These are phyloP conservation scores for Rhodotorula sp. DNA, from an alignment of 1,284 basidiomycete species.

Conservation along the genomic window DNA sequence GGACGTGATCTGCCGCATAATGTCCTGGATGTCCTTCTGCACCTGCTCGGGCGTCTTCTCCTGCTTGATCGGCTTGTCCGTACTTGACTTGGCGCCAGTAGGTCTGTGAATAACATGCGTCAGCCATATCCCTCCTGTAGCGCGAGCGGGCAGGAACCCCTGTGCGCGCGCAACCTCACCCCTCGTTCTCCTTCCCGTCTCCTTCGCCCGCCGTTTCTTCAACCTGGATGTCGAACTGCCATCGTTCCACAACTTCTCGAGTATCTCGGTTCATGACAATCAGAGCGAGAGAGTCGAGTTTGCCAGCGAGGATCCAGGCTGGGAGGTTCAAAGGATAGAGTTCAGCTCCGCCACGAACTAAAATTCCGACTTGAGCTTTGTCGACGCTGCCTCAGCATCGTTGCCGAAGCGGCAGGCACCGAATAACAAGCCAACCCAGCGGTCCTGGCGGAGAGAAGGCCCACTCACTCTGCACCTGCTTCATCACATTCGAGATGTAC, in stretches of 20 bases:
- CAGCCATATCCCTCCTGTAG: slow-evolving; percentile 11
- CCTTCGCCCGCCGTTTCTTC: slow-evolving; percentile 47
- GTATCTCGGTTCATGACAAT: slow-evolving; percentile 95
- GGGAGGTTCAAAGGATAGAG: neutral
- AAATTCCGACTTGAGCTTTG: too few relatives aligned
- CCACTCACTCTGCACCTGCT: slow-evolving; percentile 79
- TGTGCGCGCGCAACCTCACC: slow-evolving; percentile 9
- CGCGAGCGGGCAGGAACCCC: neutral
- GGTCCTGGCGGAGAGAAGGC: neutral
- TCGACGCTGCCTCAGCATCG: too few relatives aligned
- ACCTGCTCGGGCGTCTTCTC: slow-evolving; percentile 77
- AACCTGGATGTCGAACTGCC: slow-evolving; percentile 96
- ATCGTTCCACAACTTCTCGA: slow-evolving; percentile 85
- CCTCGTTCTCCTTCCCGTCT: slow-evolving; percentile 33
- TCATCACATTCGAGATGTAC: slow-evolving; percentile 87
- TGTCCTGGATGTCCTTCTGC: slow-evolving; percentile 93
- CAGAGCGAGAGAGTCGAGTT: slow-evolving; percentile 70
- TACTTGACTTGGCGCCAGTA: neutral
- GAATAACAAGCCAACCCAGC: too few relatives aligned
- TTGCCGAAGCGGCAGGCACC: too few relatives aligned
- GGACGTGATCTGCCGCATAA: slow-evolving; percentile 97
- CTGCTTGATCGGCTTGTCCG: slow-evolving; percentile 14
- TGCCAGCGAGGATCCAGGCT: slow-evolving; percentile 74
- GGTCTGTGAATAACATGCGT: slow-evolving; percentile 46
- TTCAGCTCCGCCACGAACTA: slow-evolving; percentile 6